phyloP scores from a whole-genome alignment of 768 basidiomycete genomes.

The Mycena vitilis region DNA sequence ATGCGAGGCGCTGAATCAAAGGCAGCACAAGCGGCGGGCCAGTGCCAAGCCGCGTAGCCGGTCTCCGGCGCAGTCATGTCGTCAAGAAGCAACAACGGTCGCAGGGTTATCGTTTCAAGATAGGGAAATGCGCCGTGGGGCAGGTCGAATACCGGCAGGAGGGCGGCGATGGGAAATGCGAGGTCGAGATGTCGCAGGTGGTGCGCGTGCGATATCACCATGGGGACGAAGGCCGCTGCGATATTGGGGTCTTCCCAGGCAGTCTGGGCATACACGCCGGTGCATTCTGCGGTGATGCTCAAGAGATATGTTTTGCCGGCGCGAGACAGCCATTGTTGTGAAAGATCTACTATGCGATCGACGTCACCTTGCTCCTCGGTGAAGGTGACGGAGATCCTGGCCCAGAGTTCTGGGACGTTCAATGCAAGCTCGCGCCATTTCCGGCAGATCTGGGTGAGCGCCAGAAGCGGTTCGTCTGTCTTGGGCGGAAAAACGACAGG shows the following conservation, averaged over 20 bases:
- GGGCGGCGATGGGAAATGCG: neutral
- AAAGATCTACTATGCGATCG: neutral
- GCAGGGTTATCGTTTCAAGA: conserved; percentile 11
- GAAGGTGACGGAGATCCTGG: conserved; percentile 5
- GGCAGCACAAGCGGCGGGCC: conserved; percentile 10
- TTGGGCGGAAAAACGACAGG: conserved; percentile 8
- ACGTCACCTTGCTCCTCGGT: conserved; percentile 1
- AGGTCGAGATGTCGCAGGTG: conserved; percentile 14
- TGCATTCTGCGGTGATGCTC: conserved; percentile 14
- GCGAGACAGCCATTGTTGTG: conserved; percentile 24
- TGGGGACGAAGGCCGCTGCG: conserved; percentile 2
- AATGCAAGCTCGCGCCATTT: conserved; percentile 20
- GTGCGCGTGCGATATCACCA: conserved; percentile 11
- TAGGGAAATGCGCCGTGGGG: conserved; percentile 8
- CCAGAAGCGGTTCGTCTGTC: conserved; percentile 2
- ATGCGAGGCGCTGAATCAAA: conserved; percentile 6
- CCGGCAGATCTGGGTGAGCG: conserved; percentile 12
- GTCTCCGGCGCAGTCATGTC: conserved; percentile 10
- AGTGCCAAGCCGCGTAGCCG: conserved; percentile 7
- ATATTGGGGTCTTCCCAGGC: conserved; percentile 7
- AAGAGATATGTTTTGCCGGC: conserved; percentile 1
- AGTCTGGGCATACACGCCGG: neutral
- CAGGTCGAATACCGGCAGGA: conserved; percentile 7
- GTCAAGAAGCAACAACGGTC: neutral
- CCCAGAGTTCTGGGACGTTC: conserved; percentile 20